Conservation (phyloP, 306 rosid species). For the Sindora glabra region DNA sequence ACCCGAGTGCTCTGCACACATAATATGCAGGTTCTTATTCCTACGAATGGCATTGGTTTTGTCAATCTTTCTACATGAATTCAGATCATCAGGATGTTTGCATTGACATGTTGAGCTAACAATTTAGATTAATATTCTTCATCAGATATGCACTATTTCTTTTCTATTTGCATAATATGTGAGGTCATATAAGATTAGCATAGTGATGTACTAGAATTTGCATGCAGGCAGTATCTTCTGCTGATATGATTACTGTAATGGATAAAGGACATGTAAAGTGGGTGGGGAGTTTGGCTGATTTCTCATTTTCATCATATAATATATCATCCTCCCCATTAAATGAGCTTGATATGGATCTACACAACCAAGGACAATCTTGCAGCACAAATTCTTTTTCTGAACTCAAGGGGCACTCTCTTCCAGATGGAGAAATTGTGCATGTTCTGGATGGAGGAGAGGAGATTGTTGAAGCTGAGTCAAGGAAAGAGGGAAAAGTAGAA, state of each 20-base stretch:
- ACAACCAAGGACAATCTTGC: constrained; percentile 32
- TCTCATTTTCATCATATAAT: constrained; percentile 51
- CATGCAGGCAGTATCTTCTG: constrained; percentile 74
- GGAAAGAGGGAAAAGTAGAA: constrained; percentile 89
- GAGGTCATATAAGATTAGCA: neutral
- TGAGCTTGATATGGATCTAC: constrained; percentile 51
- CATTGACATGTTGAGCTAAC: neutral
- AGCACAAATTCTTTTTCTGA: constrained; percentile 23
- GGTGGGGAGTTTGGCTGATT: constrained; percentile 56
- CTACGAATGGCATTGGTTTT: neutral
- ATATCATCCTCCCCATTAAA: constrained; percentile 51
- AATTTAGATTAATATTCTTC: neutral
- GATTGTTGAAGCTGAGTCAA: constrained; percentile 59
- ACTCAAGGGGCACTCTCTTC: constrained; percentile 17
- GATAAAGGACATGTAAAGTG: constrained; percentile 80
- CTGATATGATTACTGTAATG: constrained; percentile 66
- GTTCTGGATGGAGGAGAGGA: constrained; percentile 36
- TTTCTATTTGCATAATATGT: neutral
- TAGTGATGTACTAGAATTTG: constrained; percentile 7
- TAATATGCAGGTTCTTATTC: constrained; percentile 62
- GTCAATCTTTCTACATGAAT: neutral
- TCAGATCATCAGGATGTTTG: neutral
- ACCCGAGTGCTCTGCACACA: constrained; percentile 83
- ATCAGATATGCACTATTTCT: neutral
- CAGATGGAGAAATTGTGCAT: constrained; percentile 25